phyloP scores from a whole-genome alignment of 495 filamentous ascomycete genomes.

The Tricharina praecox region DNA sequence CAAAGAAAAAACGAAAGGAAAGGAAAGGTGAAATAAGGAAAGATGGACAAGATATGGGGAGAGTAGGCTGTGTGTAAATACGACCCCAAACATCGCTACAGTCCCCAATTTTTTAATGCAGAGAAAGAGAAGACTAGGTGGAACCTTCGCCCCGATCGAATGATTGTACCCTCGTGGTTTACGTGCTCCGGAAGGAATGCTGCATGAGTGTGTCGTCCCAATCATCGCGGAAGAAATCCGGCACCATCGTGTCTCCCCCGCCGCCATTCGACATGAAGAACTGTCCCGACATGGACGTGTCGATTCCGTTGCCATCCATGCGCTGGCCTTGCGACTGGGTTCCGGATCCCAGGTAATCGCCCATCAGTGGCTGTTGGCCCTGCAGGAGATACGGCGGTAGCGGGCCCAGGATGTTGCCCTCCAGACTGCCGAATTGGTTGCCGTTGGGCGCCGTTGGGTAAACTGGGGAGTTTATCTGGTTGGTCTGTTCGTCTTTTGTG shows the following conservation, averaged over 20 bases:
- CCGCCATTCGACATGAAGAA: constrained; percentile 11
- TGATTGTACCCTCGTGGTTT: too few relatives aligned
- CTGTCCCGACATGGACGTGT: constrained; percentile 5
- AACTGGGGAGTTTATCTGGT: not conserved
- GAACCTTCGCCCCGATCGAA: too few relatives aligned
- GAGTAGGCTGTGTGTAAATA: too few relatives aligned
- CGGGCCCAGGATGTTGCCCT: constrained; percentile 39
- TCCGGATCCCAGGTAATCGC: constrained; percentile 1
- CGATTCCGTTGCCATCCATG: not conserved
- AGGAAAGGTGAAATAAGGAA: too few relatives aligned
- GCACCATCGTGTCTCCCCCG: constrained; percentile 12
- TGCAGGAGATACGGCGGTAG: constrained; percentile 39
- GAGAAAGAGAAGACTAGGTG: too few relatives aligned
- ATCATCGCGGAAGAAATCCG: constrained; percentile 24
- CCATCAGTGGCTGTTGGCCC: constrained; percentile 18
- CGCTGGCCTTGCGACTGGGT: constrained; percentile 5
- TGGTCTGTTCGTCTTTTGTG: constrained; percentile 9
- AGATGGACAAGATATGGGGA: too few relatives aligned
- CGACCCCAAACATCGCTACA: too few relatives aligned
- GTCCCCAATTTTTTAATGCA: too few relatives aligned
- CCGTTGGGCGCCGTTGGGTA: constrained; percentile 8
- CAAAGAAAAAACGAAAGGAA: too few relatives aligned
- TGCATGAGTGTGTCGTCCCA: constrained; percentile 23
- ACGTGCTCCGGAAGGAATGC: not conserved
- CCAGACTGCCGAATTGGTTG: constrained; percentile 30